Evolutionary conservation across 352 stramenopile species (phyloP).

Genomic region (Pythium apleroticum): DNA sequence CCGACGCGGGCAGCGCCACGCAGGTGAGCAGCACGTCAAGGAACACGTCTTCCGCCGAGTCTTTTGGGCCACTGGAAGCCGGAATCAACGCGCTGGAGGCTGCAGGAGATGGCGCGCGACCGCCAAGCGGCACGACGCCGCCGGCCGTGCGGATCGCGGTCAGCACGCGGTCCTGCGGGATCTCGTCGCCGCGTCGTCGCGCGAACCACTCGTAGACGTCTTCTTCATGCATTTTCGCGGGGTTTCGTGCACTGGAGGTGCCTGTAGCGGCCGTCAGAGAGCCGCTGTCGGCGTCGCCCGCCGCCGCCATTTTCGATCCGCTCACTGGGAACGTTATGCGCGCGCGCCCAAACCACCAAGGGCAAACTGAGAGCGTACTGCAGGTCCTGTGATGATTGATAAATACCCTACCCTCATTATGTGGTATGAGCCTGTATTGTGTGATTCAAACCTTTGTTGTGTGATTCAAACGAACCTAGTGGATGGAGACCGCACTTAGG

Average conservation of each 20-base stretch:
- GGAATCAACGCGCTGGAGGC: slow-evolving; percentile 24
- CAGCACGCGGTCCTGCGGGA: slow-evolving; percentile 33
- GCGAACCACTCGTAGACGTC: slow-evolving; percentile 46
- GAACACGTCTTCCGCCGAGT: slow-evolving; percentile 17
- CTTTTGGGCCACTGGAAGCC: neutral
- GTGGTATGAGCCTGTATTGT: neutral
- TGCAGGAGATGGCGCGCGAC: slow-evolving; percentile 27
- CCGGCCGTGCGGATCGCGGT: slow-evolving; percentile 42
- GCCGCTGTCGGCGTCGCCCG: neutral
- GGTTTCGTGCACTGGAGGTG: neutral
- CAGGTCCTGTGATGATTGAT: neutral
- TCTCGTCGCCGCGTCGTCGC: slow-evolving; percentile 34
- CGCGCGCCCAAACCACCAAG: slow-evolving; percentile 5
- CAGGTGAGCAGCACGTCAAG: slow-evolving; percentile 24
- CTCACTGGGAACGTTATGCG: neutral
- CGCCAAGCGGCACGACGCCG: slow-evolving; percentile 56
- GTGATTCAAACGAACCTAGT: neutral
- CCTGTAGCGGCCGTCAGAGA: neutral
- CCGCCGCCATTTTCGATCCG: slow-evolving; percentile 8
- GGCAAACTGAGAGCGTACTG: neutral
- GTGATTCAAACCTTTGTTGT: neutral
- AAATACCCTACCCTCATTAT: neutral
- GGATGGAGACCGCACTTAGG: neutral
- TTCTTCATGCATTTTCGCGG: slow-evolving; percentile 10
- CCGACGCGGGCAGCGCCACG: slow-evolving; percentile 23